A percentile compares a stretch with the other conserved stretches of the same genome.
Evolutionary conservation across 106 monocot species (phyloP).

Genomic region (Dendrobium chrysotoxum): DNA sequence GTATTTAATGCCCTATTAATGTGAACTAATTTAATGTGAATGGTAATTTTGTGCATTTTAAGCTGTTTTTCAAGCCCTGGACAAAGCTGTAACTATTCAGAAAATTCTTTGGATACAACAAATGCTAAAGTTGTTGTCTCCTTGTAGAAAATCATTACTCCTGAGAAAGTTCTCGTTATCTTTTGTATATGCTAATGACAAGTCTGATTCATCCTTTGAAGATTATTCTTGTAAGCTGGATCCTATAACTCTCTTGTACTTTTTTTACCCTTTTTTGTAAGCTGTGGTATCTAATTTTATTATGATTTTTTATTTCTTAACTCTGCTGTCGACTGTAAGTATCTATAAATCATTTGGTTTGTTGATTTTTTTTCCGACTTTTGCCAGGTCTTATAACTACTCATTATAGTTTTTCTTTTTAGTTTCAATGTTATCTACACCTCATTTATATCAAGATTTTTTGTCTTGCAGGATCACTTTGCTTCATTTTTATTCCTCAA

Average conservation of each 20-base stretch:
- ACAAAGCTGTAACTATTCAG: background rate
- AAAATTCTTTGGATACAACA: background rate
- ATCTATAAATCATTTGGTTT: background rate
- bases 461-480: too few species aligned
- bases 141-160: background rate
- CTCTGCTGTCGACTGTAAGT: background rate
- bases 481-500: too few species aligned
- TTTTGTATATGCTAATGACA: background rate
- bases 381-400: background rate
- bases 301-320: background rate
- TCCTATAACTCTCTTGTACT: background rate
- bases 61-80: background rate
- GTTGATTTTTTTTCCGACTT: background rate
- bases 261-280: background rate
- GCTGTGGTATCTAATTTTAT: background rate
- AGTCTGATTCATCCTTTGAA: background rate
- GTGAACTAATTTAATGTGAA: constrained; percentile 1
- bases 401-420: background rate
- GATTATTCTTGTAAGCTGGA: constrained; percentile 1
- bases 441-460: constrained; percentile 83
- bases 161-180: background rate
- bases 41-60: background rate
- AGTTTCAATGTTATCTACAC: background rate
- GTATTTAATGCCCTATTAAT: background rate
- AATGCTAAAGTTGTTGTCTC: background rate